Evolutionary conservation across 148 eudicot genomes (phyloP), one percentile per base, ranked within the genome.

Genomic region (Silene uniflora): DNA sequence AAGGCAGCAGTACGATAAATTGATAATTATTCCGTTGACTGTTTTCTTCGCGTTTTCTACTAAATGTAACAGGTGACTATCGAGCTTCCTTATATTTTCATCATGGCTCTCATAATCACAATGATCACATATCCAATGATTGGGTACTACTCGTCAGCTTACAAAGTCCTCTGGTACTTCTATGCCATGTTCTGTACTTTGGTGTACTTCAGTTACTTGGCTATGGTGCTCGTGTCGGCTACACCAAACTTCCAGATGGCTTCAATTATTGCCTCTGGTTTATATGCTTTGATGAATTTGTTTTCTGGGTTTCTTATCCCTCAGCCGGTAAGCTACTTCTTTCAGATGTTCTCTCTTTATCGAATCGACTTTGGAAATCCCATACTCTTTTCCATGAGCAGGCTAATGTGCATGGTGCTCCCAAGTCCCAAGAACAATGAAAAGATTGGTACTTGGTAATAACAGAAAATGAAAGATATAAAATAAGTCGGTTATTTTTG

Each of bases 51-150:
- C 8, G 21, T 13, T 14, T 49, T 49, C 12, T 11, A 6, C 39
- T 24, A 24, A 49, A 52, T 55, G 23, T 9, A 80, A 80, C 70
- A 89, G 98, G 91, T 91, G 65, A 72, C 80, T 0, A 71, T 89
- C 49, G 97, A 93, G 83, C 47, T 93, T 54, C 98, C 97, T 18
- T 93, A 91, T 80, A 75, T 88, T 66, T 73, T 91, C 8, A 63
- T 56, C 22, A 81, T 88, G 76, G 39, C 94, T 74, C 9, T 89
- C 58, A 68, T 72, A 58, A 88, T 82, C 79, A 88, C 88, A 17
- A 42, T 76, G 44, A 82, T 91, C 61, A 86, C 94, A 22, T 91
- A 93, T 80, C 89, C 96, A 8, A 90, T 91, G 98, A 88, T 91
- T 44, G 98, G 93, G 47, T 91, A 77, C 73, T 72, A 85, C 78